Conservation (phyloP, 176 grass and related monocot species). For the Oryza rufipogon region DNA sequence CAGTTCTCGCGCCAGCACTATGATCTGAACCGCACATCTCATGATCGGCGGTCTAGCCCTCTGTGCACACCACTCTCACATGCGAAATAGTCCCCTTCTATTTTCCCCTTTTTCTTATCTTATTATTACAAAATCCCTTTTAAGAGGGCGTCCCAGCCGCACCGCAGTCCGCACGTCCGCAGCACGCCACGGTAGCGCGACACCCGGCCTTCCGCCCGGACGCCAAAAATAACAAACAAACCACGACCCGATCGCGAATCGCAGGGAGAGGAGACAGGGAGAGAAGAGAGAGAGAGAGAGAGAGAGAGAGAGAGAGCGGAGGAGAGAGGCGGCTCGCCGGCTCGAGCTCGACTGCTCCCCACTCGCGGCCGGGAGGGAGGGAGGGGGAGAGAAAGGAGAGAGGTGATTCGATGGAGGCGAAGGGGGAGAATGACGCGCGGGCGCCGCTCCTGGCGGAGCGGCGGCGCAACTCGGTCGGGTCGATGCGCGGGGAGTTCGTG, state of each 20-base stretch:
- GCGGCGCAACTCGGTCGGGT: slow-evolving; percentile 69
- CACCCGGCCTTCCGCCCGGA: not conserved
- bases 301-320: not conserved
- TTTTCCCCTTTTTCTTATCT: not conserved
- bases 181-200: not conserved
- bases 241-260: slow-evolving; percentile 19
- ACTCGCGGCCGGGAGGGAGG: not conserved
- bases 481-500: slow-evolving; percentile 72
- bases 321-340: not conserved
- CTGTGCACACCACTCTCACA: not conserved
- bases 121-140: not conserved
- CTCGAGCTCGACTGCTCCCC: not conserved
- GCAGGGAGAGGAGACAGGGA: not conserved
- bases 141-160: not conserved
- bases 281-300: not conserved
- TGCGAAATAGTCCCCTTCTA: not conserved
- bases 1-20: not conserved
- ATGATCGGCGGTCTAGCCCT: not conserved
- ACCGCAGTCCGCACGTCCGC: not conserved
- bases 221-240: slow-evolving; percentile 30
- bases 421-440: slow-evolving; percentile 40
- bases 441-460: slow-evolving; percentile 53
- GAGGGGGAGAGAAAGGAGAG: not conserved
- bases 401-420: slow-evolving; percentile 31
- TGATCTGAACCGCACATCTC: slow-evolving; percentile 24